Percentiles rank a stretch among this genome's conserved stretches.
Evolutionary conservation across 768 basidiomycete species (phyloP).

Genomic region (Peribolospora baueri): DNA sequence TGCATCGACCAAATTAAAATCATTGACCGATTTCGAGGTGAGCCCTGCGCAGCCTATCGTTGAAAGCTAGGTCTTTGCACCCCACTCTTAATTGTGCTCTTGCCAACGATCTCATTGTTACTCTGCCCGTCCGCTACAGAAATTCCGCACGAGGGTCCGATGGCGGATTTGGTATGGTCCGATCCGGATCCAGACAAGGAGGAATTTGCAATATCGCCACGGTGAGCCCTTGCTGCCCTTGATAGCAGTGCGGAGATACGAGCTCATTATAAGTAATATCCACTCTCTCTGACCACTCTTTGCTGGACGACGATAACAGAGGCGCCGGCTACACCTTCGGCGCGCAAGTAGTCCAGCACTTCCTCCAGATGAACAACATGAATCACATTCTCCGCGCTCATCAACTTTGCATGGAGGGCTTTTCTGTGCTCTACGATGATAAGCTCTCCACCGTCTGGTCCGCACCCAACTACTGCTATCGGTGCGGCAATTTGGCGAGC

Average conservation of each 20-base stretch:
- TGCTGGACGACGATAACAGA: slow-evolving; percentile 23
- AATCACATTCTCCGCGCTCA: slow-evolving; percentile 92
- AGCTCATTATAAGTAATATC: no score
- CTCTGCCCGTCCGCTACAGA: slow-evolving; percentile 27
- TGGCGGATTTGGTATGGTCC: slow-evolving; percentile 99
- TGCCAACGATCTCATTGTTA: slow-evolving; percentile 5
- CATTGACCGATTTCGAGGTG: slow-evolving; percentile 90
- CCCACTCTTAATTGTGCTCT: neutral
- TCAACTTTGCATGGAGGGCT: slow-evolving; percentile 98
- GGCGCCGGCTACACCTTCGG: slow-evolving; percentile 98
- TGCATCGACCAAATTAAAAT: slow-evolving; percentile 99
- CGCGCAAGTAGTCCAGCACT: slow-evolving; percentile 90
- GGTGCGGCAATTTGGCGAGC: slow-evolving; percentile 90
- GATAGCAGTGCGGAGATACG: no score
- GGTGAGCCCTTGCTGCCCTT: slow-evolving; percentile 28
- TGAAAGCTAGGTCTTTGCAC: no score
- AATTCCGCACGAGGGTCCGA: slow-evolving; percentile 97
- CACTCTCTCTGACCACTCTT: neutral
- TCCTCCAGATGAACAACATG: slow-evolving; percentile 87
- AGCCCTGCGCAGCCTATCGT: slow-evolving; percentile 2
- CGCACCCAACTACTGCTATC: slow-evolving; percentile 95
- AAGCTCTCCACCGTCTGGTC: slow-evolving; percentile 95
- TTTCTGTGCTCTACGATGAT: slow-evolving; percentile 85
- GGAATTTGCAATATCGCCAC: slow-evolving; percentile 94
- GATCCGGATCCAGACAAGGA: slow-evolving; percentile 99